Base-by-base conservation (phyloP, 225 moss, liverwort and hornwort genomes). In the Takakia lepidozioides region DNA sequence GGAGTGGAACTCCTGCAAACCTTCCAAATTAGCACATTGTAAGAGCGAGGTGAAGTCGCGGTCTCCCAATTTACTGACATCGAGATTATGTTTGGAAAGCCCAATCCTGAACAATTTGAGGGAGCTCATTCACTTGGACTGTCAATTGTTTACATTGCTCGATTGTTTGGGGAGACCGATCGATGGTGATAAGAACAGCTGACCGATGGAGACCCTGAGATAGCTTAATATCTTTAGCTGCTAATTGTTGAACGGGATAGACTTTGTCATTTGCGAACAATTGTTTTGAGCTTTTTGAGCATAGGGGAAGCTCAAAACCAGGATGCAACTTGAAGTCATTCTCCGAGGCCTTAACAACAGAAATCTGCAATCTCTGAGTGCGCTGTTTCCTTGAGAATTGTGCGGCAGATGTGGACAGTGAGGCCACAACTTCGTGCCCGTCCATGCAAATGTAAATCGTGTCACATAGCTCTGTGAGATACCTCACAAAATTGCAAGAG, bases 401-500 rank as follows among this genome's bases (percentile, higher is more conserved):
- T 10, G 56, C 27, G 5, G 26, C 36, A 4, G 43, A 52, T 10
- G 47, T 38, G 8, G 42, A 23, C 4, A 70, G 19, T 5, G 27
- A 52, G 2, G 32, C 14, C 10, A 51, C 55, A 10, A 81, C 25
- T 20, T 64, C 63, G 16, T 29, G 1, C 1, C 34, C 28, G 25
- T 85, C 69, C 28, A 86, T 5, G 46, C 85, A 86, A 1, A 81
- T 38, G 17, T 48, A 66, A 0, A 82, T 68, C 9, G 53, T 54
- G 23, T 67, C 63, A 50, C 81, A 78, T 0, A 86, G 45, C 7
- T 86, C 85, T 2, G 67, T 60, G 16, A 81, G 24, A 36, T 81
- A 81, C 20, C 81, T 37, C 4, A 85, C 69, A 25, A 81, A 85
- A 29, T 81, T 85, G 53, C 85, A 75, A 0, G 77, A 81, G 39